Evolutionary conservation across 2,329 filamentous ascomycete genomes (phyloP).

Genomic region (Coniochaeta ligniaria): DNA sequence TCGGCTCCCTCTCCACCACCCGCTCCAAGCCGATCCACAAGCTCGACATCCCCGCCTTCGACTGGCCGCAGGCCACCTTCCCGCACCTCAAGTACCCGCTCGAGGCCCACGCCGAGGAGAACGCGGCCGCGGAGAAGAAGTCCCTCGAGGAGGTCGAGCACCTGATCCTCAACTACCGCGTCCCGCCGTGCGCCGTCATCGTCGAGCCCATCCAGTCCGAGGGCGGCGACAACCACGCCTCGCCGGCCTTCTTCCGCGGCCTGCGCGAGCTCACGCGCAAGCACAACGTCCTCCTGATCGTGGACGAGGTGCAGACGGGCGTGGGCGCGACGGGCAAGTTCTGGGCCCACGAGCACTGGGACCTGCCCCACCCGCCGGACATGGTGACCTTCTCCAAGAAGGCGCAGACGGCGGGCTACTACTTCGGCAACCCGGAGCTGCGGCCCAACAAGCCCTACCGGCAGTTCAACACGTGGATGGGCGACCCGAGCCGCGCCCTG

Average conservation of each 20-base stretch:
- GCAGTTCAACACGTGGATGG: constrained; percentile 98
- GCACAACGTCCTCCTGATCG: constrained; percentile 76
- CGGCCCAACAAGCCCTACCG: constrained; percentile 89
- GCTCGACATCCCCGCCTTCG: constrained; percentile 87
- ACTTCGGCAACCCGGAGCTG: constrained; percentile 73
- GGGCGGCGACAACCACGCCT: constrained; percentile 91
- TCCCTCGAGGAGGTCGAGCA: constrained; percentile 79
- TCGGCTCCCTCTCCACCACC: constrained; percentile 80
- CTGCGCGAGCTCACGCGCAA: constrained; percentile 73
- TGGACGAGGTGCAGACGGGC: constrained; percentile 91
- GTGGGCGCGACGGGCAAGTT: constrained; percentile 89
- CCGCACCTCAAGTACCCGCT: constrained; percentile 81
- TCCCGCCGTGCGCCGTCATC: constrained; percentile 73
- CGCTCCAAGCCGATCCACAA: constrained; percentile 93
- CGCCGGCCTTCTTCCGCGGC: constrained; percentile 77
- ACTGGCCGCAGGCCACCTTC: constrained; percentile 91
- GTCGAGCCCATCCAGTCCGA: constrained; percentile 92
- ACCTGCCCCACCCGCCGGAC: constrained; percentile 70
- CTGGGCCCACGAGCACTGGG: constrained; percentile 97
- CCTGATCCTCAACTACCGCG: constrained; percentile 70
- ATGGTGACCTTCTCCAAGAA: constrained; percentile 97
- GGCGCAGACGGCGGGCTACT: constrained; percentile 89
- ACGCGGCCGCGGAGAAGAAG: constrained; percentile 72
- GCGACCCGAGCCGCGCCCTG: constrained; percentile 76
- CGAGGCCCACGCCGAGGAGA: constrained; percentile 70